Evolutionary conservation across 257 asterid genomes (phyloP), one percentile per base, ranked within the genome.

Genomic region (Solanum peruvianum): DNA sequence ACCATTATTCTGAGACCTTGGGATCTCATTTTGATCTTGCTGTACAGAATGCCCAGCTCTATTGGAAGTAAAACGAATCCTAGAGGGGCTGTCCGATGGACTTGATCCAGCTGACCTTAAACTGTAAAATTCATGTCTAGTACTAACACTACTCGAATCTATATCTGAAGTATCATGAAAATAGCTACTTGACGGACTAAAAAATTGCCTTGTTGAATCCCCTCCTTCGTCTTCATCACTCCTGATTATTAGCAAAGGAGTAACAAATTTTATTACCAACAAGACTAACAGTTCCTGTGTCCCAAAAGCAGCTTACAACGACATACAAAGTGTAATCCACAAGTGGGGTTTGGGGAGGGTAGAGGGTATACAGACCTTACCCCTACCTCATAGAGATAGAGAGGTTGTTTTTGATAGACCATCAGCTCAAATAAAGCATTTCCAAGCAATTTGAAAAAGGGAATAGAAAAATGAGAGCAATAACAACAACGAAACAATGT

Each of bases 41-140:
- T 91, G 96, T 95, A 89, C 95, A 93, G 87, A 88, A 87, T 73
- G 94, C 94, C 93, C 95, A 21, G 88, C 94, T 88, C 92, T 88
- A 73, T 86, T 45, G 92, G 97, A 92, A 83, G 87, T 81, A 89
- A 89, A 88, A 92, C 82, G 92, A 89, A 90, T 89, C 92, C 95
- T 89, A 88, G 97, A 93, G 90, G 99, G 96, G 94, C 97, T 94
- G 89, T 92, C 95, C 21, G 93, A 93, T 89, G 95, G 98, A 92
- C 96, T 92, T 90, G 98, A 93, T 93, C 91, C 99, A 88, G 91
- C 91, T 82, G 98, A 95, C 91, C 83, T 91, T 78, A 88, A 89
- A 90, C 86, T 92, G 90, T 91, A 92, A 93, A 86, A 90, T 88
- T 88, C 96, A 87, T 91, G 93, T 89, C 95, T 93, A 89, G 91